Conservation (phyloP, 768 basidiomycete genomes). For the Podaxis sp. region DNA sequence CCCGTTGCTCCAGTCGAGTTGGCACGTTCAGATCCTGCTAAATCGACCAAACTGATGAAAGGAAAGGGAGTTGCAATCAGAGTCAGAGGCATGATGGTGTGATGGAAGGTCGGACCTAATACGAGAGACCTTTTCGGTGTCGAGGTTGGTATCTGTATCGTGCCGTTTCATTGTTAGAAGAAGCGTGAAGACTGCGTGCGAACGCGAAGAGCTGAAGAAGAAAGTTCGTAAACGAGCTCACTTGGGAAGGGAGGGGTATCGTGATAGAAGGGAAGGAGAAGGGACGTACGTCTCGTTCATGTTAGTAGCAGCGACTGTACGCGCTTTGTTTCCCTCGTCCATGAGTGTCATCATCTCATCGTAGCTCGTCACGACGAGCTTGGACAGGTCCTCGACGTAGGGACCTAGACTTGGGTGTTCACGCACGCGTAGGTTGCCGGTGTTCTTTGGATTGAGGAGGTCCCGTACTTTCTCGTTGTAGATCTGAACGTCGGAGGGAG, state of each 20-base stretch:
- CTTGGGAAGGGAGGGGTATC: conserved; percentile 6
- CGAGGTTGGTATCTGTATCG: conserved; percentile 81
- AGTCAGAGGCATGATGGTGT: background rate
- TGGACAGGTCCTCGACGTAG: conserved; percentile 98
- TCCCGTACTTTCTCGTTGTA: conserved; percentile 99
- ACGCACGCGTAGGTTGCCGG: conserved; percentile 92
- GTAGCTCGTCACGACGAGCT: conserved; percentile 87
- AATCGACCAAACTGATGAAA: conserved; percentile 75
- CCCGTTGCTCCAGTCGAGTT: conserved; percentile 98
- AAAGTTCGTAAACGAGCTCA: conserved; percentile 2
- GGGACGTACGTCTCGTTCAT: conserved; percentile 94
- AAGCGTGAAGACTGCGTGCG: conserved; percentile 97
- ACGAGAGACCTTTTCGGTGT: conserved; percentile 98
- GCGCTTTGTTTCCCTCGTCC: conserved; percentile 99
- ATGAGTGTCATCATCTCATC: conserved; percentile 99
- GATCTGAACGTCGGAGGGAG: conserved; percentile 48
- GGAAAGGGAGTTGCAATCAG: conserved; percentile 10
- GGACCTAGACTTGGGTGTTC: conserved; percentile 96
- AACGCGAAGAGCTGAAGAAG: conserved; percentile 77
- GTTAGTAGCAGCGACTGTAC: conserved; percentile 97
- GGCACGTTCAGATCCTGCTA: conserved; percentile 95
- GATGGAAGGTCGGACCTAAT: conserved; percentile 62
- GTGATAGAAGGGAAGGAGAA: conserved; percentile 7
- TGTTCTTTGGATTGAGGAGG: conserved; percentile 95
- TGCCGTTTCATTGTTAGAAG: conserved; percentile 90